Percentiles rank a stretch among this genome's conserved stretches.
phyloP scores from a whole-genome alignment of 2,329 filamentous ascomycete genomes.

The Bipolaris victoriae region DNA sequence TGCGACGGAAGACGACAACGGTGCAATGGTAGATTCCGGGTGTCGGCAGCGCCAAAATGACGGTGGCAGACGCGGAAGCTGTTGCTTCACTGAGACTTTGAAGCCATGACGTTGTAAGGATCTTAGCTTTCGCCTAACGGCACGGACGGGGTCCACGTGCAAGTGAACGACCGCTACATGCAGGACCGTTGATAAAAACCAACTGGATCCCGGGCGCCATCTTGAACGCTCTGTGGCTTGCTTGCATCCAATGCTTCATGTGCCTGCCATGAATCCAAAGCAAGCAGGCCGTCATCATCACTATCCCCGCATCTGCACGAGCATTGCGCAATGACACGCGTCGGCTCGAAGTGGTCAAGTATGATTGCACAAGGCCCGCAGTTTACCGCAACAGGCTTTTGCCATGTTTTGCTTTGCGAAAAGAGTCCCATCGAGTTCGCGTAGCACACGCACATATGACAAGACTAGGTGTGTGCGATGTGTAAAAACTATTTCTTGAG shows the following conservation, averaged over 20 bases:
- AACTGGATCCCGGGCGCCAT: conserved; percentile 1
- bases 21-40: conserved; percentile 10
- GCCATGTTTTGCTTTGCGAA: not conserved
- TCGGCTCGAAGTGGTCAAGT: not conserved
- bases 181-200: conserved; percentile 13
- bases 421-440: too few relatives aligned
- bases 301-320: not conserved
- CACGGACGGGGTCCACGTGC: conserved; percentile 16
- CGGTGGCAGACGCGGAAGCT: conserved; percentile 19
- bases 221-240: not conserved
- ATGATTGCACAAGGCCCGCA: not conserved
- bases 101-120: conserved; percentile 22
- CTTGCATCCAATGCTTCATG: not conserved
- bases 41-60: conserved; percentile 19
- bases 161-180: conserved; percentile 14
- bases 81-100: conserved; percentile 22
- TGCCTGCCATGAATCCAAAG: not conserved
- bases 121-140: conserved; percentile 16
- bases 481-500: not conserved
- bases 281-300: not conserved
- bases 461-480: not conserved
- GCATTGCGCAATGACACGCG: not conserved
- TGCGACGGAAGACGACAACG: conserved; percentile 4
- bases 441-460: not conserved
- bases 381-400: not conserved